Evolutionary conservation across 106 monocot genomes (phyloP), one percentile per base, ranked within the genome.

Genomic region (Agapanthus africanus): DNA sequence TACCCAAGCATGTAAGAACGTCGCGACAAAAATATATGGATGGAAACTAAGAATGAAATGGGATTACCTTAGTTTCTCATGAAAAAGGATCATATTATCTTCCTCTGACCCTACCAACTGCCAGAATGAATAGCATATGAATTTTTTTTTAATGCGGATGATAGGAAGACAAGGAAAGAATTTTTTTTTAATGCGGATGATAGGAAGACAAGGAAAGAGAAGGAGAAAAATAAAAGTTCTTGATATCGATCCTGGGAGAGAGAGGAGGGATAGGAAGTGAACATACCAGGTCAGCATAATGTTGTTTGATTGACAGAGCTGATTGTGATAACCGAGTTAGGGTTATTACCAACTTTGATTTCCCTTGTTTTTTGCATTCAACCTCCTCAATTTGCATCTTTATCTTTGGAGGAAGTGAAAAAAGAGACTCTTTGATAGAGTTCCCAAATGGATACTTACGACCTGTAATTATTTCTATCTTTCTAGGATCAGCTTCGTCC

Each of bases 371-470:
- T 82, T 83, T 88, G 65, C 67, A 81, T 47, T 80, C 88, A 68
- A 37, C 61, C 44, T 89, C 77, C 54, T 89, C 87, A 65, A 92
- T 84, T 59, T 75, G 14, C 27, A 97, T 77, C 30, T 68, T 69
- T 34, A 97, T 54, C 78, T 89, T 89, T 56, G 92, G 87, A 66
- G 92, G 92, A 57, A 97, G 89, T 26, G 84, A 82, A 52, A 63
- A 22, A 14, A 97, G 27, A 10, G 89, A 87, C 50, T 87, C 89
- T 54, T 97, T 97, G 14, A 97, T 87, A 47, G 84, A 84, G 73
- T 97, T 82, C 8, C 92, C 97, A 82, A 97, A 97, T 74, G 97
- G 97, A 72, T 84, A 92, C 54, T 90, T 92, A 39, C 97, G 81
- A 46, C 89, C 92, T 67, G 97, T 97, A 57, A 89, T 65, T 71